Percentiles rank a stretch among this genome's conserved stretches.
Evolutionary conservation across 1,284 basidiomycete species (phyloP).

Genomic region (Anthracocystis setariae): DNA sequence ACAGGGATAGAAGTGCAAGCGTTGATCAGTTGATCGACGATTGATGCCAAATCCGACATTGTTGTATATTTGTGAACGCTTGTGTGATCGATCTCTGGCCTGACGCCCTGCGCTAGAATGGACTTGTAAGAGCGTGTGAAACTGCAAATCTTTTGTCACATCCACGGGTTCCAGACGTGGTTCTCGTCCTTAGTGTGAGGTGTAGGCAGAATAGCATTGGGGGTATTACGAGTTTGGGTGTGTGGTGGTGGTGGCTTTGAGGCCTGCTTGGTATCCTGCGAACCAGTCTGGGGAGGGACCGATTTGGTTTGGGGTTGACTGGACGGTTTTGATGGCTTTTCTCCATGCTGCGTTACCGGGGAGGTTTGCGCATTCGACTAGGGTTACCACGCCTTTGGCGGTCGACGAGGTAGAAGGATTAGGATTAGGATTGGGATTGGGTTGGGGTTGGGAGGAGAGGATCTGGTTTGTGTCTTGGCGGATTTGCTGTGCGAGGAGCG

Average conservation of each 20-base stretch:
- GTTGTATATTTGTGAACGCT: not conserved
- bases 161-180: no score
- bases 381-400: no score
- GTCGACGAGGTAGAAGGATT: no score
- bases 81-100: no score
- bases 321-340: slow-evolving; percentile 28
- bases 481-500: slow-evolving; percentile 25
- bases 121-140: no score
- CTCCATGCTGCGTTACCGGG: slow-evolving; percentile 33
- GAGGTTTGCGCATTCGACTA: slow-evolving; percentile 15
- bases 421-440: not conserved
- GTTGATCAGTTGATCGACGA: slow-evolving; percentile 40
- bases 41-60: not conserved
- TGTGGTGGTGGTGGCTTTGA: not conserved
- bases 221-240: no score
- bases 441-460: slow-evolving; percentile 1
- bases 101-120: no score
- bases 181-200: no score
- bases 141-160: no score
- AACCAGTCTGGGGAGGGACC: slow-evolving; percentile 11
- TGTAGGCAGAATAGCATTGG: no score
- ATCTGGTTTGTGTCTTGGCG: slow-evolving; percentile 20
- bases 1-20: slow-evolving; percentile 28
- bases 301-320: slow-evolving; percentile 24
- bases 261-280: slow-evolving; percentile 19